A percentile compares a stretch with the other conserved stretches of the same genome.
Conservation (phyloP, 139 green algal genomes). For the Volvox africanus region DNA sequence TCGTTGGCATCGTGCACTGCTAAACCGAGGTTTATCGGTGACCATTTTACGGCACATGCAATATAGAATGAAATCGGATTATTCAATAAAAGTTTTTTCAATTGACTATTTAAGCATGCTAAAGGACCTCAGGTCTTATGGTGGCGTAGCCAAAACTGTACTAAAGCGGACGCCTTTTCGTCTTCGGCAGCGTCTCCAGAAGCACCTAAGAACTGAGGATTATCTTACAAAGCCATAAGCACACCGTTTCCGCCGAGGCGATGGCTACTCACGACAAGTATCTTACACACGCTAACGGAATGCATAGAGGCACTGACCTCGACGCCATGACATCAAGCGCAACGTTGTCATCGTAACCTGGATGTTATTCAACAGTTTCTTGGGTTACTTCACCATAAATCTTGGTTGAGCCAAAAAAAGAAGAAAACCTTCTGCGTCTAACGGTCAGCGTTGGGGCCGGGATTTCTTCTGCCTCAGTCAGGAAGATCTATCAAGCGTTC, state of each 20-base stretch:
- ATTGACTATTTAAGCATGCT: too few species aligned
- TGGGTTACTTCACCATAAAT: not conserved
- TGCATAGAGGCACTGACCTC: not conserved
- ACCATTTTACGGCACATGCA: too few species aligned
- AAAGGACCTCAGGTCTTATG: too few species aligned
- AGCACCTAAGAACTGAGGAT: not conserved
- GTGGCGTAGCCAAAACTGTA: too few species aligned
- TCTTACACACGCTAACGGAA: not conserved
- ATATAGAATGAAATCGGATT: too few species aligned
- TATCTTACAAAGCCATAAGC: not conserved
- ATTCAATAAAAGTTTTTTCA: too few species aligned
- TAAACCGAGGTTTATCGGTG: too few species aligned
- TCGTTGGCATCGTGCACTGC: too few species aligned
- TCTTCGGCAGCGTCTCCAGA: not conserved
- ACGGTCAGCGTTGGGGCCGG: not conserved
- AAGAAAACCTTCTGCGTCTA: not conserved
- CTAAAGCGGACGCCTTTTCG: not conserved
- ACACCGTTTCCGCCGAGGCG: not conserved
- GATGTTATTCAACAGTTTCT: not conserved
- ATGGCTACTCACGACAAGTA: not conserved
- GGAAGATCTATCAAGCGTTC: not conserved
- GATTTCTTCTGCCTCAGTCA: not conserved
- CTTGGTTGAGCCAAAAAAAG: not conserved
- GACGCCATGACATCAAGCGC: not conserved
- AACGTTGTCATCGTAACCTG: not conserved